Percentiles rank a stretch among this genome's conserved stretches.
Conservation (phyloP, 2,329 filamentous ascomycete species). For the Penicillium fuscoglaucum region DNA sequence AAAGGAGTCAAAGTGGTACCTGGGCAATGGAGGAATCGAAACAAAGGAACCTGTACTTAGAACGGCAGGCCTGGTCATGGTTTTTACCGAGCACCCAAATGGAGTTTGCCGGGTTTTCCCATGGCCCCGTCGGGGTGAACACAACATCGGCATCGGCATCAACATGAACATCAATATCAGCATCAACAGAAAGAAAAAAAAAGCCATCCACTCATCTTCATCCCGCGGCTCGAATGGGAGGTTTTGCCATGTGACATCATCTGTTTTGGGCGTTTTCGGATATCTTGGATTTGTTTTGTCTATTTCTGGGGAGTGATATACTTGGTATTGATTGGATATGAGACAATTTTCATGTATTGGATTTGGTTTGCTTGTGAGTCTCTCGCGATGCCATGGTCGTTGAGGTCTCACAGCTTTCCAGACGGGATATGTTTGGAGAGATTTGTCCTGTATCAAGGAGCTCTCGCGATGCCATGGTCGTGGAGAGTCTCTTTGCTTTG, state of each 20-base stretch:
- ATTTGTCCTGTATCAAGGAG: neutral
- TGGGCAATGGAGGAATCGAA: neutral
- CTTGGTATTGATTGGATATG: neutral
- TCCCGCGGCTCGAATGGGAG: constrained; percentile 24
- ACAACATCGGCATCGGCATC: neutral
- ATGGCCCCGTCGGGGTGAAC: constrained; percentile 16
- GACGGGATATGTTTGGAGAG: neutral
- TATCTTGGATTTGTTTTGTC: neutral
- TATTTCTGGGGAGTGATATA: neutral
- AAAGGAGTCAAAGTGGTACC: neutral
- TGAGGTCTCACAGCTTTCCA: neutral
- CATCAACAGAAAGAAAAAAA: neutral
- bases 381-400: constrained; percentile 1
- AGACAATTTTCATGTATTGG: neutral
- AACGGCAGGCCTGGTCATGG: constrained; percentile 18
- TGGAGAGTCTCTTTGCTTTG: neutral
- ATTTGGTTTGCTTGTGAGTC: neutral
- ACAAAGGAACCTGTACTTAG: constrained; percentile 1
- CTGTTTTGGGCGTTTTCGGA: neutral
- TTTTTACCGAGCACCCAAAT: constrained; percentile 19
- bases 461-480: constrained; percentile 1
- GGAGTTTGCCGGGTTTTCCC: constrained; percentile 21
- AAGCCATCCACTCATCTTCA: neutral
- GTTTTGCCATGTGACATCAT: constrained; percentile 6
- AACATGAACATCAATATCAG: neutral